Percentiles rank a stretch among this genome's conserved stretches.
These are phyloP conservation scores for Pseudonitzschia delicatissima DNA, from an alignment of 108 stramenopile species.

Conservation along the genomic window DNA sequence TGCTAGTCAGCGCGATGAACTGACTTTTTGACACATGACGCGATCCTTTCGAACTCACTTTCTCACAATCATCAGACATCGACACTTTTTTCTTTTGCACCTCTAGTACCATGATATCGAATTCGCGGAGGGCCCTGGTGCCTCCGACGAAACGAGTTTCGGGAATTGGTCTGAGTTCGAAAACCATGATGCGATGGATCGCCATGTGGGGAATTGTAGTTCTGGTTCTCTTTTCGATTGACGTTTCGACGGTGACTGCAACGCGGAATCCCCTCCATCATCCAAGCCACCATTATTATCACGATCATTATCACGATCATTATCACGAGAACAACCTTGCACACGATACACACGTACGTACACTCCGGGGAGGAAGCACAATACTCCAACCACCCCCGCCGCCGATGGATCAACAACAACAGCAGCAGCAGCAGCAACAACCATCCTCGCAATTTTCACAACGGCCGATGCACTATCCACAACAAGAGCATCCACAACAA, in stretches of 20 bases:
- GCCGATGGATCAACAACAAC: background rate
- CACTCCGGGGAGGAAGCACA: constrained; percentile 22
- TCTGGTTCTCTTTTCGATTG: constrained; percentile 2
- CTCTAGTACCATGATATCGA: too few relatives aligned
- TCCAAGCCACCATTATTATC: background rate
- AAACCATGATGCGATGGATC: too few relatives aligned
- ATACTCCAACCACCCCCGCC: background rate
- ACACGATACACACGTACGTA: constrained; percentile 1
- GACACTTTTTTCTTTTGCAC: too few relatives aligned
- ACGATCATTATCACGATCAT: background rate
- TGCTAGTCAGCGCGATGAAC: too few relatives aligned
- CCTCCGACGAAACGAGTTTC: too few relatives aligned
- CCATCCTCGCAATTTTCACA: background rate
- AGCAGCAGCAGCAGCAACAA: background rate
- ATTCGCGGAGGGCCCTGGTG: too few relatives aligned
- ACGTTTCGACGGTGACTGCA: constrained; percentile 14
- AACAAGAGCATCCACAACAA: background rate
- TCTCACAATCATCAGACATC: too few relatives aligned
- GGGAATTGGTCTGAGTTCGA: too few relatives aligned
- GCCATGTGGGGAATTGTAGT: background rate
- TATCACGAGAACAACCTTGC: background rate
- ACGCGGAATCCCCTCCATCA: constrained; percentile 10
- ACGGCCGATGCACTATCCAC: background rate
- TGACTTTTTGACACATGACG: too few relatives aligned
- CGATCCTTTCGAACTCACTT: too few relatives aligned